phyloP scores from a whole-genome alignment of 1,139 yeast species.

The Blastobotrys illinoisensis region DNA sequence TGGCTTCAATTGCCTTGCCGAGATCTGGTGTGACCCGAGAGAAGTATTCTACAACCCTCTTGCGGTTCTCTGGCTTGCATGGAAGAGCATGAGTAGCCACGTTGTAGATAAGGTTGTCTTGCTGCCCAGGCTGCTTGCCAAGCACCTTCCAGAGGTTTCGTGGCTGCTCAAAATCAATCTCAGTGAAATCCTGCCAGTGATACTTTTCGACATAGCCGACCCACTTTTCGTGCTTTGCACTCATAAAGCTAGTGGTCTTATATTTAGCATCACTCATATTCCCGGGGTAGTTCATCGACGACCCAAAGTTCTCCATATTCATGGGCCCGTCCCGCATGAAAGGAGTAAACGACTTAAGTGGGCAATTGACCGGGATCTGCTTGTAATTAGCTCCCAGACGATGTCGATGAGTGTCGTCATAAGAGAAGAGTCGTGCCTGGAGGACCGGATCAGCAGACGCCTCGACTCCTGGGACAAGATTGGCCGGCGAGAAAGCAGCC shows the following conservation, averaged over 20 bases:
- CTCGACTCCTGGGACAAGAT: constrained; percentile 76
- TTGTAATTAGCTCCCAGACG: constrained; percentile 45
- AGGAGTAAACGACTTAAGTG: constrained; percentile 3
- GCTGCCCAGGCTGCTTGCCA: constrained; percentile 1
- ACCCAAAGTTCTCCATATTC: constrained; percentile 6
- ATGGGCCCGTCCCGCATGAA: constrained; percentile 5
- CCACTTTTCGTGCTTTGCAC: constrained; percentile 8
- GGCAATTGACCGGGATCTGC: constrained; percentile 10
- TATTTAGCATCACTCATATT: background rate
- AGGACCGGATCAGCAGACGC: constrained; percentile 80
- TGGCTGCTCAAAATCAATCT: constrained; percentile 6
- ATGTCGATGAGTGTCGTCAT: constrained; percentile 71
- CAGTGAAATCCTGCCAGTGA: constrained; percentile 4
- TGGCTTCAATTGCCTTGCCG: constrained; percentile 57
- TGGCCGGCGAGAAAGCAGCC: constrained; percentile 75
- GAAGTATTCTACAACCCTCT: constrained; percentile 73
- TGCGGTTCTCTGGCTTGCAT: constrained; percentile 74
- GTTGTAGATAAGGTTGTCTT: constrained; percentile 13
- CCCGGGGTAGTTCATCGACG: background rate
- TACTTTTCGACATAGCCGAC: constrained; percentile 4
- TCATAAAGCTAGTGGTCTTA: background rate
- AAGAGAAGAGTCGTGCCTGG: constrained; percentile 76
- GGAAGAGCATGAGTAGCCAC: constrained; percentile 65
- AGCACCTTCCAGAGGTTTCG: constrained; percentile 7
- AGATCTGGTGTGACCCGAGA: constrained; percentile 64